phyloP scores from a whole-genome alignment of 208 protist genomes.

The Trichomonas vaginalis region DNA sequence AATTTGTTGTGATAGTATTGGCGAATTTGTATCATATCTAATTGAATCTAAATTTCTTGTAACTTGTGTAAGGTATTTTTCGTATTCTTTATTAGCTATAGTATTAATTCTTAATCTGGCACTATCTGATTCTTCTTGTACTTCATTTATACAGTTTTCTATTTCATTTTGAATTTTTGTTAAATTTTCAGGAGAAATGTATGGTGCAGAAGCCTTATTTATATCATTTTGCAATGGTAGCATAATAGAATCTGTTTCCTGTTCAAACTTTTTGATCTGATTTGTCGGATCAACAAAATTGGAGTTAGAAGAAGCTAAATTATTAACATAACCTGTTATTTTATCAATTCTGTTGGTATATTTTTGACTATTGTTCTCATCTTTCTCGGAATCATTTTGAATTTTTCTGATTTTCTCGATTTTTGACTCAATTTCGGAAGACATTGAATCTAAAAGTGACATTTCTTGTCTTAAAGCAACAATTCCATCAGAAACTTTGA shows the following conservation, averaged over 20 bases:
- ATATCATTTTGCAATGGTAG: not conserved
- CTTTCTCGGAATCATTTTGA: not conserved
- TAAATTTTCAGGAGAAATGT: not conserved
- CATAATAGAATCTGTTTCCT: not conserved
- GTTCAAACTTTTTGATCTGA: not conserved
- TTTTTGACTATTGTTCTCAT: not conserved
- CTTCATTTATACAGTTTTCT: not conserved
- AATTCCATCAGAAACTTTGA: not conserved
- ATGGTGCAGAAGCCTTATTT: not conserved
- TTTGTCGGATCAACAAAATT: not conserved
- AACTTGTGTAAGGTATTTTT: not conserved
- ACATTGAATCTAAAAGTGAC: not conserved
- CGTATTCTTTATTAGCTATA: not conserved
- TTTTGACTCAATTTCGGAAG: not conserved
- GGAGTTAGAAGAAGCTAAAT: not conserved
- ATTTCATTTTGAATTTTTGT: not conserved
- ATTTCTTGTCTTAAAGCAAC: not conserved
- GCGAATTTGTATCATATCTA: not conserved
- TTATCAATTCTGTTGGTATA: not conserved
- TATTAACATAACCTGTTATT: not conserved
- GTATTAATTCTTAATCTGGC: not conserved
- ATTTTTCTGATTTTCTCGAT: not conserved
- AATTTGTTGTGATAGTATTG: not conserved
- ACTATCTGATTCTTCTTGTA: not conserved
- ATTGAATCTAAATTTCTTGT: not conserved